These are phyloP conservation scores for Penicillium goetzii DNA, from an alignment of 495 filamentous ascomycete genomes.

Conservation along the genomic window DNA sequence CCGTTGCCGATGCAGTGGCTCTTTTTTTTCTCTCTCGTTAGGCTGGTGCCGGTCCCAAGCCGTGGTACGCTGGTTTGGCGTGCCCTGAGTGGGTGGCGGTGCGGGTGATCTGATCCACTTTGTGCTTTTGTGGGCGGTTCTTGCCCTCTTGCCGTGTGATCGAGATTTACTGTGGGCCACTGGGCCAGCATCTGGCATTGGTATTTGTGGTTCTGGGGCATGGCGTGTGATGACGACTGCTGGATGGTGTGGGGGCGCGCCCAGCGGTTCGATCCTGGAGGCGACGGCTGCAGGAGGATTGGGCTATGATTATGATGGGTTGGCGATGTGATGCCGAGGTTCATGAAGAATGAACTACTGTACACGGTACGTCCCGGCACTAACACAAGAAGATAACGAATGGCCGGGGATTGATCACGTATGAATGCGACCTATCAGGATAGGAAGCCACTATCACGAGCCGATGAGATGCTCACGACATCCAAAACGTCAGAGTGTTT, in stretches of 20 bases:
- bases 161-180: not conserved
- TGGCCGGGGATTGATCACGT: not conserved
- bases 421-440: not conserved
- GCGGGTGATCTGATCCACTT: constrained; percentile 8
- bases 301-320: not conserved
- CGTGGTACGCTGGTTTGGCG: not conserved
- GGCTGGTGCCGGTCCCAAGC: not conserved
- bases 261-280: not conserved
- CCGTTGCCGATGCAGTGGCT: constrained; percentile 3
- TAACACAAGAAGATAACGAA: not conserved
- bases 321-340: not conserved
- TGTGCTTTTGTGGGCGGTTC: constrained; percentile 4
- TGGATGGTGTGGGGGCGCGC: not conserved
- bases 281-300: not conserved
- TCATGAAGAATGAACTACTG: not conserved
- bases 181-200: not conserved
- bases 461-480: too few species aligned
- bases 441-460: not conserved
- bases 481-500: not conserved
- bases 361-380: not conserved
- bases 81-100: constrained; percentile 2
- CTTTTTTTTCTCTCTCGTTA: not conserved
- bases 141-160: constrained; percentile 8
- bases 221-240: not conserved
- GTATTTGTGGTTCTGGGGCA: not conserved